Evolutionary conservation across 1,139 yeast species (phyloP), one percentile per base, ranked within the genome.

Genomic region (Yamadazyma blattariae): DNA sequence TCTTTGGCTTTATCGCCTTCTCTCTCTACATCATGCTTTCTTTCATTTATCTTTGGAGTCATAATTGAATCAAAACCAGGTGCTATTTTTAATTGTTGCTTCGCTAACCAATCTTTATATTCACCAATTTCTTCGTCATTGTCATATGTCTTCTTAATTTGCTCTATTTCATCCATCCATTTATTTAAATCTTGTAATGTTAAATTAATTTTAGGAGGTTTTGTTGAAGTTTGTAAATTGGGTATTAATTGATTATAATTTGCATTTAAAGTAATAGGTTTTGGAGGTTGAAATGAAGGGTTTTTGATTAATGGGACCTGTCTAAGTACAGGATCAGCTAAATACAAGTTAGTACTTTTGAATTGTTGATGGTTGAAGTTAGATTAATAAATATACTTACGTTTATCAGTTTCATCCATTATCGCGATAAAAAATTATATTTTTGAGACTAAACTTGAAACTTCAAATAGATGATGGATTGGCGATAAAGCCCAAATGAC

Each of bases 271-370:
- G 78, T 70, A 22, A 79, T 66, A 2, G 84, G 75, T 45, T 71
- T 75, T 4, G 86, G 84, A 0, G 82, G 77, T 38, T 68, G 73
- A 45, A 61, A 69, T 17, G 64, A 59, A 1, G 82, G 84, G 36
- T 79, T 76, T 31, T 74, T 66, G 11, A 78, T 70, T 30, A 80
- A 61, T 0, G 87, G 85, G 1, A 80, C 73, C 43, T 78, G 82
- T 23, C 71, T 62, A 17, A 79, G 60, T 11, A 71, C 42, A 0
- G 74, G 67, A 44, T 77, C 81, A 26, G 77, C 81, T 75, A 17
- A n/a, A n/a, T n/a, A n/a, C n/a, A n/a, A n/a, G n/a, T n/a, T n/a
- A n/a, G n/a, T n/a, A n/a, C n/a, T n/a, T n/a, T n/a, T n/a, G n/a
- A n/a, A n/a, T n/a, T n/a, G n/a, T n/a, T n/a, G n/a, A n/a, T n/a